Evolutionary conservation across 73 alveolate species (phyloP).

Genomic region (Breviolum minutum): DNA sequence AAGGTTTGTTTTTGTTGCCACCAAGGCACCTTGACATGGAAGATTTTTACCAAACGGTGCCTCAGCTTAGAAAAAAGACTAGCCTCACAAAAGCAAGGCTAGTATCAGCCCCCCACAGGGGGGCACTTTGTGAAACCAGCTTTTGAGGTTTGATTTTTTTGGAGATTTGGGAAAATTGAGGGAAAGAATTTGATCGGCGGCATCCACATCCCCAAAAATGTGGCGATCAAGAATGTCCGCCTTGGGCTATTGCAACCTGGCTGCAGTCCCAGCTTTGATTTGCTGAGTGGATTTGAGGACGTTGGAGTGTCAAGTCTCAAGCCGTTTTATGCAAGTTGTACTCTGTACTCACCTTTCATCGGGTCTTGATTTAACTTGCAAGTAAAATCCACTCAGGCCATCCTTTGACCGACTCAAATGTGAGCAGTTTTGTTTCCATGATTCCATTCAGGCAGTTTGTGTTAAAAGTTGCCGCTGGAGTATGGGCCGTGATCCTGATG

Average conservation of each 20-base stretch:
- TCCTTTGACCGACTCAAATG: neutral
- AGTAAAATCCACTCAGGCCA: neutral
- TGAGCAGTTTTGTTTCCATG: too few relatives aligned
- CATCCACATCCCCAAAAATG: neutral
- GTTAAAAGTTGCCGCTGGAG: slow-evolving; percentile 3
- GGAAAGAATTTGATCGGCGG: neutral
- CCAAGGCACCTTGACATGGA: too few relatives aligned
- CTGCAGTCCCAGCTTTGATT: neutral
- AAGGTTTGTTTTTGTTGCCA: too few relatives aligned
- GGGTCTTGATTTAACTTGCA: too few relatives aligned
- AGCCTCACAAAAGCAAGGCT: neutral
- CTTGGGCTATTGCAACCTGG: slow-evolving; percentile 3
- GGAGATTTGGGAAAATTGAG: neutral
- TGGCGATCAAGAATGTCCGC: neutral
- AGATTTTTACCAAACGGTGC: too few relatives aligned
- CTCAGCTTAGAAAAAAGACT: neutral
- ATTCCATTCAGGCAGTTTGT: neutral
- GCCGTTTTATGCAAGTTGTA: neutral
- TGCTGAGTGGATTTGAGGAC: too few relatives aligned
- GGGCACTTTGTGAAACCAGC: neutral
- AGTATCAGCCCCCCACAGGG: neutral
- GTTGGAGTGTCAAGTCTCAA: neutral
- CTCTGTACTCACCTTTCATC: too few relatives aligned
- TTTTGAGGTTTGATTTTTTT: neutral
- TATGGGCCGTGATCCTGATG: slow-evolving; percentile 28